Base-by-base conservation (phyloP, 2,329 filamentous ascomycete genomes). In the Pseudogymnoascus sp. region DNA sequence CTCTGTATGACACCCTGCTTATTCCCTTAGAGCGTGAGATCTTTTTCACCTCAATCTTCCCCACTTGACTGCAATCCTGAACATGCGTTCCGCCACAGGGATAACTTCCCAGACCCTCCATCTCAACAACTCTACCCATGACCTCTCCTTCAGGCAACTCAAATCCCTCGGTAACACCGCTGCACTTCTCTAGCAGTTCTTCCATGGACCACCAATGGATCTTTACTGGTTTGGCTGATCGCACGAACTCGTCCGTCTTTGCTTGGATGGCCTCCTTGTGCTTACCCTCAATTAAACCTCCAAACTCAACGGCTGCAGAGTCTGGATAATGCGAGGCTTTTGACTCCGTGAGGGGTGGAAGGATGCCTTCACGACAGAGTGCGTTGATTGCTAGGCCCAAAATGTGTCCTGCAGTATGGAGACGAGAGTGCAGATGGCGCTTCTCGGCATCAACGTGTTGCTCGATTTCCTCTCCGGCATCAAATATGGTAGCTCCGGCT, bases 21-120 rank as follows among this genome's bases (percentile, higher is more conserved):
- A 76, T 79, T 2, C 87, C 87, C 73, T 88, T 89, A 62, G 77
- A 79, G 73, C 86, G 79, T 66, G 80, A 80, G 62, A 91, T 87
- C 76, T 87, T 89, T 77, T 80, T 86, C 3, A 91, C 85, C 2
- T 76, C 82, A 4, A 84, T 84, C 70, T 81, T 80, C 0, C 86
- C 84, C 69, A 82, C 85, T 65, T 80, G 67, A 63, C 80, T 78
- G 18, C 85, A 87, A 16, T 75, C 80, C 31, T 81, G 77, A 3
- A 91, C 87, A 76, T 91, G 89, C 25, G 88, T 91, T 0, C 88
- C 88, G 6, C 88, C 89, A 72, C 89, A 91, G 1, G 88, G 87
- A 76, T 91, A 91, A 25, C 81, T 81, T 67, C 87, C 89, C 0
- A 83, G 81, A 0, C 87, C 87, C 0, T 84, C 82, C 65, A 91